Evolutionary conservation across 805 yeast genomes (phyloP).

Genomic region (Hanseniaspora thailandica): DNA sequence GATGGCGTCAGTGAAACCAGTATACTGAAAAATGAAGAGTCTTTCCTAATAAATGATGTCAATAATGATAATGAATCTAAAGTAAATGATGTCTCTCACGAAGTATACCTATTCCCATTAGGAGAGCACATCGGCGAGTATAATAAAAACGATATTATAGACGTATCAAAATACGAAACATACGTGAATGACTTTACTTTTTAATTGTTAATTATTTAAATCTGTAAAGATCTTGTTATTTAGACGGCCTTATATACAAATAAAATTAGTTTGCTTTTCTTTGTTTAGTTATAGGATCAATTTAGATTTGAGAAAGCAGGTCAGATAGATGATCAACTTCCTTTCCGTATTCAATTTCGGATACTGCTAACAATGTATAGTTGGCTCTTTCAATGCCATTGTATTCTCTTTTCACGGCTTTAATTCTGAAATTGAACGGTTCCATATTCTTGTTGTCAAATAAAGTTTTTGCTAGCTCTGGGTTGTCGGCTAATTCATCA

Average conservation of each 20-base stretch:
- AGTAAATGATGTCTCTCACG: neutral
- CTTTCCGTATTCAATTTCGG: constrained; percentile 41
- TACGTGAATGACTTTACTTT: neutral
- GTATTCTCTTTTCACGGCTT: constrained; percentile 74
- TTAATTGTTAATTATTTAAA: too few species aligned
- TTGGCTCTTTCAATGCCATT: constrained; percentile 68
- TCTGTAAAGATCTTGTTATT: too few species aligned
- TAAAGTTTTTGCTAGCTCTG: constrained; percentile 31
- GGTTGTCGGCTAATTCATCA: constrained; percentile 41
- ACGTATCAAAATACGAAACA: neutral
- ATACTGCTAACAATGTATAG: constrained; percentile 50
- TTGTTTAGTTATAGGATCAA: neutral
- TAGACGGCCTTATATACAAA: too few species aligned
- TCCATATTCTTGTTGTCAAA: constrained; percentile 46
- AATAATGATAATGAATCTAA: neutral
- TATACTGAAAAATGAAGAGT: neutral
- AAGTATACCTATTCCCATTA: neutral
- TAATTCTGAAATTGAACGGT: constrained; percentile 62
- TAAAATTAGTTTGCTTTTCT: neutral
- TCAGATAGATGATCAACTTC: constrained; percentile 49
- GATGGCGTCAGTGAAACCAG: neutral
- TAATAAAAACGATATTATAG: neutral
- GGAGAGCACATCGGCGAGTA: neutral
- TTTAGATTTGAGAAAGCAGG: constrained; percentile 22
- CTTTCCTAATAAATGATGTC: neutral